Evolutionary conservation across 1,284 basidiomycete genomes (phyloP).

Genomic region (Tetrapyrgos nigripes): DNA sequence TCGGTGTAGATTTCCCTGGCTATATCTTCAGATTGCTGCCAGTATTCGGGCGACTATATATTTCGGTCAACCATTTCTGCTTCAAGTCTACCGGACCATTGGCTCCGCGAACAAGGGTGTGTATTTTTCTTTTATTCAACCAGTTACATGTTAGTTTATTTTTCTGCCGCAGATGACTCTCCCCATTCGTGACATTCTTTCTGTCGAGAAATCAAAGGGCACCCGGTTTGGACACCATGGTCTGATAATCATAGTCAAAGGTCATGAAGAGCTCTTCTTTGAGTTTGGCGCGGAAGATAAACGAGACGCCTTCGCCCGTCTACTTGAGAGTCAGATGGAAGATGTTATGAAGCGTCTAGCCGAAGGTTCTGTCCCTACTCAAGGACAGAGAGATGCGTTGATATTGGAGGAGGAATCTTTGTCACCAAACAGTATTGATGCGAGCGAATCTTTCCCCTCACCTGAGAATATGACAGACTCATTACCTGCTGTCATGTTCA

Average conservation of each 20-base stretch:
- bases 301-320: conserved; percentile 74
- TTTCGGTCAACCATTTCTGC: conserved; percentile 89
- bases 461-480: conserved; percentile 68
- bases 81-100: conserved; percentile 86
- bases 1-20: conserved; percentile 78
- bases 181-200: conserved; percentile 87
- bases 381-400: conserved; percentile 68
- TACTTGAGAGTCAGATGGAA: conserved; percentile 86
- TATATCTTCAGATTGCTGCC: conserved; percentile 89
- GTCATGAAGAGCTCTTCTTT: conserved; percentile 97
- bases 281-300: conserved; percentile 87
- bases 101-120: conserved; percentile 77
- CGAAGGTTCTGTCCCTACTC: conserved; percentile 48
- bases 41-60: conserved; percentile 84
- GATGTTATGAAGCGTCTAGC: conserved; percentile 59
- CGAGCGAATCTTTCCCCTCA: conserved; percentile 23
- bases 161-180: conserved; percentile 84
- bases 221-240: conserved; percentile 91
- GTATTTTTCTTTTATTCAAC: conserved; percentile 31
- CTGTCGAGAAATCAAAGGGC: conserved; percentile 85
- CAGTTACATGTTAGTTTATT: too few relatives aligned
- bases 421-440: conserved; percentile 14
- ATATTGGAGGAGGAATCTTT: conserved; percentile 75
- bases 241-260: conserved; percentile 89
- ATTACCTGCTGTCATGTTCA: conserved; percentile 90